phyloP scores from a whole-genome alignment of 2,329 filamentous ascomycete genomes.

The Bipolaris bicolor region DNA sequence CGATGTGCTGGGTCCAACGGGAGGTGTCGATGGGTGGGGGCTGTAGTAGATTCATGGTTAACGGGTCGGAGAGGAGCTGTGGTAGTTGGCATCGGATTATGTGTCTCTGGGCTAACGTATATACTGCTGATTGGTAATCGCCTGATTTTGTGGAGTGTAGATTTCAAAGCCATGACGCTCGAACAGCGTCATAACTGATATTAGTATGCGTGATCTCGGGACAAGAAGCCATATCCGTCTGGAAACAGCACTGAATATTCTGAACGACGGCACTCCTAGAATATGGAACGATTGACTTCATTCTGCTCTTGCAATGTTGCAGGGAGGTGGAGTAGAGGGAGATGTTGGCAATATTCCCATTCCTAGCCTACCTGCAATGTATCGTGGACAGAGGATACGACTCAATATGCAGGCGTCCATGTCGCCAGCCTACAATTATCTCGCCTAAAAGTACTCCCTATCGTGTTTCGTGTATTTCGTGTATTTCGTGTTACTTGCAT shows the following conservation, averaged over 20 bases:
- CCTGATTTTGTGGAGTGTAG: too few species aligned
- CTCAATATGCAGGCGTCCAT: too few species aligned
- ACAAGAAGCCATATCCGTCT: background rate
- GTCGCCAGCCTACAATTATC: background rate
- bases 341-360: background rate
- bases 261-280: too few species aligned
- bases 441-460: background rate
- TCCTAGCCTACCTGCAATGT: background rate
- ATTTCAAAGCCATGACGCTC: slow-evolving; percentile 5
- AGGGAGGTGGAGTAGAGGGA: background rate
- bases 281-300: background rate
- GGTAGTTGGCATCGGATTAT: too few species aligned
- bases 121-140: background rate
- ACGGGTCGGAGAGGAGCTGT: background rate
- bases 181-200: background rate
- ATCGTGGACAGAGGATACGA: too few species aligned
- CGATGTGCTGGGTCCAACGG: slow-evolving; percentile 3
- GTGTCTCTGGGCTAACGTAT: background rate
- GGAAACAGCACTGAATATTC: background rate
- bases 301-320: background rate
- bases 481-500: background rate
- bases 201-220: background rate
- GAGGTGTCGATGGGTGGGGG: background rate
- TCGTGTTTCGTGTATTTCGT: background rate
- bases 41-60: background rate